Conservation (phyloP, 1,139 yeast species). For the Wickerhamomyces sp. region DNA sequence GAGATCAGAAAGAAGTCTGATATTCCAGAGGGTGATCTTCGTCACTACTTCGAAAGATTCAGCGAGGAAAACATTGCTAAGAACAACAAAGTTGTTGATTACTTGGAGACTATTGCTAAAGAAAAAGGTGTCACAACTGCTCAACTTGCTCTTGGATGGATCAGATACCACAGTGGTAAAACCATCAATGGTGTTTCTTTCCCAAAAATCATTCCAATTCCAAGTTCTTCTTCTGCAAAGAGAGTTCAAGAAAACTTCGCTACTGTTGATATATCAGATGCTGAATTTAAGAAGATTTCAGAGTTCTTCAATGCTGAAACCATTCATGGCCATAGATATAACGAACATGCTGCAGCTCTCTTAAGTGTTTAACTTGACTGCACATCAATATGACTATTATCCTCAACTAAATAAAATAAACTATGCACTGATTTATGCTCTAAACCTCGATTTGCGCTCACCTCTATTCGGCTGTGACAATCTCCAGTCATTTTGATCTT, state of each 20-base stretch:
- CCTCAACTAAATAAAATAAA: neutral
- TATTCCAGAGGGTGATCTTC: conserved; percentile 50
- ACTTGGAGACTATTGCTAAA: conserved; percentile 41
- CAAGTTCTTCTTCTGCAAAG: conserved; percentile 57
- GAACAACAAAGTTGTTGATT: conserved; percentile 41
- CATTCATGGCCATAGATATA: conserved; percentile 49
- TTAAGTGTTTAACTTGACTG: neutral
- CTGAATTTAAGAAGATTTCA: conserved; percentile 47
- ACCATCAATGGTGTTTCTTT: conserved; percentile 37
- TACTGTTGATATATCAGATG: conserved; percentile 41
- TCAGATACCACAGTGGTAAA: conserved; percentile 35
- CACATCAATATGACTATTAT: too few relatives aligned
- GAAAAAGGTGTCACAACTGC: conserved; percentile 48
- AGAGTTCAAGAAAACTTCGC: conserved; percentile 59
- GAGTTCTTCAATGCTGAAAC: conserved; percentile 34
- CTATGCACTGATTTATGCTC: conserved; percentile 12
- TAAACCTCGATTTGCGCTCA: conserved; percentile 13
- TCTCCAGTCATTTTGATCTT: conserved; percentile 51
- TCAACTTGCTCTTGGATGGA: conserved; percentile 72
- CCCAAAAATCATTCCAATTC: conserved; percentile 69
- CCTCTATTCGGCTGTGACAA: conserved; percentile 21
- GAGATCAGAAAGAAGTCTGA: conserved; percentile 38
- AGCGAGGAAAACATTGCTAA: conserved; percentile 46
- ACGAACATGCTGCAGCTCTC: conserved; percentile 11
- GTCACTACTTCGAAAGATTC: conserved; percentile 54